Base-by-base conservation (phyloP, 2,329 filamentous ascomycete genomes). In the Colletotrichum sp. region DNA sequence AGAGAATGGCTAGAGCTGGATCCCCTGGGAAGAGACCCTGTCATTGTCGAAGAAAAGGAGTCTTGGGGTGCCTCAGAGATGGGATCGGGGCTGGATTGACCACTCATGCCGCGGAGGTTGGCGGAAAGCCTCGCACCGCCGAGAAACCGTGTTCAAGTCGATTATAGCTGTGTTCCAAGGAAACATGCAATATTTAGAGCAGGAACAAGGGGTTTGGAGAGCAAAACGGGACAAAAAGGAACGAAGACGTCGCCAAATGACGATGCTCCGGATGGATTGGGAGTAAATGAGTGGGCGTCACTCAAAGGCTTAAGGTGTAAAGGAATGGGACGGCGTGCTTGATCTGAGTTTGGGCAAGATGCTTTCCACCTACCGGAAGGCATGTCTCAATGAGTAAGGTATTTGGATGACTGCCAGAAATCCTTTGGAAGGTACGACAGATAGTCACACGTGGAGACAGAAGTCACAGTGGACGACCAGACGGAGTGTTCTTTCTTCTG, bases 351-450 rank as follows among this genome's bases (percentile, higher is more conserved):
- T 52, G n/a, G 44, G 44, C 44, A 52, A 52, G 44, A 52, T 21
- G 44, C n/a, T 24, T 52, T 13, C 44, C 44, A 21, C 13, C 44
- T 52, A 21, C n/a, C 10, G 44, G 44, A 52, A 52, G 44, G 18
- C 9, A 49, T 49, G 39, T 49, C 18, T 12, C n/a, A 52, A 52
- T 49, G 18, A n/a, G 39, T 12, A 3, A 21, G 0, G 44, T 52
- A 2, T 21, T 49, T 21, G 10, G n/a, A 52, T 3, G 44, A 21
- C 44, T 52, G n/a, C 44, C 44, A 52, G n/a, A 5, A 52, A 21
- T 0, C 5, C 2, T 52, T 8, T 52, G 44, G n/a, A 13, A 52
- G n/a, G 4, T 21, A 52, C 12, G n/a, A 1, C 6, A 5, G 44
- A 13, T 52, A 13, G n/a, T 1, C 12, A 52, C 5, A 52, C n/a